These are phyloP conservation scores for Nakaseomyces uthaithaninus DNA, from an alignment of 1,139 yeast species.

Conservation along the genomic window DNA sequence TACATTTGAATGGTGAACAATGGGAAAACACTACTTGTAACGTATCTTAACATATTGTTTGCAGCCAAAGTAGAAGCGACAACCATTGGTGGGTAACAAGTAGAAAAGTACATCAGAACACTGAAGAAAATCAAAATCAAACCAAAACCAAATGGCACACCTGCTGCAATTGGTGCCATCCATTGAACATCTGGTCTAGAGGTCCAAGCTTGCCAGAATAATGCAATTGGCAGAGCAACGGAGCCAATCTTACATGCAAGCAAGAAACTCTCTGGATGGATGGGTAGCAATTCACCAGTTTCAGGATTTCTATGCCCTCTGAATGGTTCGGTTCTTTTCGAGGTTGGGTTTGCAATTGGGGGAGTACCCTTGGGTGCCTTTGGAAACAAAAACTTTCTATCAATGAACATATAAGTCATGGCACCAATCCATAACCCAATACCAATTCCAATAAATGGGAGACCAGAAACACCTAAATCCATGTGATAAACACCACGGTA, in stretches of 20 bases:
- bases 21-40: conserved; percentile 56
- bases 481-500: conserved; percentile 55
- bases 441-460: conserved; percentile 64
- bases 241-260: conserved; percentile 51
- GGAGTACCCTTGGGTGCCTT: conserved; percentile 54
- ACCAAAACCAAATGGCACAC: conserved; percentile 70
- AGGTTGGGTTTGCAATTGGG: conserved; percentile 23
- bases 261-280: conserved; percentile 40
- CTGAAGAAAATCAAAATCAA: conserved; percentile 66
- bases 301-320: conserved; percentile 33
- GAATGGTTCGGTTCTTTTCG: conserved; percentile 22
- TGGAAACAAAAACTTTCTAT: conserved; percentile 43
- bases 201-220: conserved; percentile 83
- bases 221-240: conserved; percentile 53
- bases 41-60: conserved; percentile 60
- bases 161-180: conserved; percentile 72
- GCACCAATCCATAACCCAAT: conserved; percentile 54
- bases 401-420: conserved; percentile 41
- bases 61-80: conserved; percentile 79
- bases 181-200: conserved; percentile 57
- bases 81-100: conserved; percentile 64
- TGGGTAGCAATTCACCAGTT: conserved; percentile 43
- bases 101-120: conserved; percentile 60
- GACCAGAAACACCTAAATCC: conserved; percentile 53
- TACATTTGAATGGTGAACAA: conserved; percentile 73